Base-by-base conservation (phyloP, 2,329 filamentous ascomycete genomes). In the Knufia fluminis region DNA sequence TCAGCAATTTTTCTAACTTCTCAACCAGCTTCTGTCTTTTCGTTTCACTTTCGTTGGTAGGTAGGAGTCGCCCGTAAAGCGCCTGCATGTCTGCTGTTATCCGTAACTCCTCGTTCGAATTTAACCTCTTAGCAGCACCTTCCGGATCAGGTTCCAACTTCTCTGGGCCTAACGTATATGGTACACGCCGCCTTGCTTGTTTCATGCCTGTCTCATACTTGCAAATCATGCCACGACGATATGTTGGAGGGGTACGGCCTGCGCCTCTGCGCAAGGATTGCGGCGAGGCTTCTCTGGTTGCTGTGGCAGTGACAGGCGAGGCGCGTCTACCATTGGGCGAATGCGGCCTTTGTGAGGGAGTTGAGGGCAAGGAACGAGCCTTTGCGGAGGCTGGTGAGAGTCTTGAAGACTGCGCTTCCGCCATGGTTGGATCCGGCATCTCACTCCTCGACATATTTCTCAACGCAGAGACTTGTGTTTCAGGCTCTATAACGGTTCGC, bases 261-360 rank as follows among this genome's bases (percentile, higher is more conserved):
- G 87, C 86, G 68, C 96, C 91, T 41, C 89, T 94, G 60, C 91
- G 90, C 16, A 86, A 86, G 3, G 91, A 96, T 52, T 86, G 83
- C 33, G 91, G 92, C 12, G 91, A 96, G 59, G 90, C 86, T 66
- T 82, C 87, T 56, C 80, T 81, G 43, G 80, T 75, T 46, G 82
- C 71, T 48, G 73, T 80, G 59, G 79, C 85, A 32, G 91, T 90
- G 14, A 90, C 96, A 8, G 88, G 90, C 26, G 82, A 82, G 61
- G 79, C 79, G 42, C 89, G 92, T 63, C 82, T 80, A 60, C 85
- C 86, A 2, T 85, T 85, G 61, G 92, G 85, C 60, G 90, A 83
- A 52, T 88, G 82, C 57, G 89, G 80, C 67, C 86, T 85, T 65
- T 96, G 90, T 62, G 91, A 86, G 7, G 91, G 92, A 2, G 91